Evolutionary conservation across 805 yeast genomes (phyloP).

Genomic region (Blastobotrys mokoenaii): DNA sequence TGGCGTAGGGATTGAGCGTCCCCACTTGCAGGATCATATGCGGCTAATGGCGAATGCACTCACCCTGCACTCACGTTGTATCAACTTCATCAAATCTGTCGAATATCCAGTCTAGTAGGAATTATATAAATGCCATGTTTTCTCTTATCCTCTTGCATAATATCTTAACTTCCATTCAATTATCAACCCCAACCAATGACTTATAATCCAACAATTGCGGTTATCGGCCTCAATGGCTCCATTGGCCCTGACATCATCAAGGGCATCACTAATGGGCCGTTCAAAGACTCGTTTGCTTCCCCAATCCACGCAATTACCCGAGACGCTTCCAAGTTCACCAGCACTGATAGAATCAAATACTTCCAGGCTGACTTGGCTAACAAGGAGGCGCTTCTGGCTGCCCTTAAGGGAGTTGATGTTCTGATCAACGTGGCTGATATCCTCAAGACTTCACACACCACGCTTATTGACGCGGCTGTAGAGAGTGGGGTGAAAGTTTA

Average conservation of each 20-base stretch:
- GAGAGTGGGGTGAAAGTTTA: constrained; percentile 39
- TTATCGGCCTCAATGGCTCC: constrained; percentile 43
- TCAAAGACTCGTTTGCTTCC: constrained; percentile 33
- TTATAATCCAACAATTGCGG: constrained; percentile 33
- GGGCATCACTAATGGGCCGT: constrained; percentile 36
- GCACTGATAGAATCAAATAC: constrained; percentile 34
- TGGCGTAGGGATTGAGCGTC: too few relatives aligned
- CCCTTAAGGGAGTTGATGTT: constrained; percentile 40
- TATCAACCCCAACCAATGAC: neutral
- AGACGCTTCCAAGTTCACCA: constrained; percentile 27
- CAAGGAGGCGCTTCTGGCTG: constrained; percentile 27
- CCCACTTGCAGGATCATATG: too few relatives aligned
- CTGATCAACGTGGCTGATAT: constrained; percentile 35
- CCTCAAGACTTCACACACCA: constrained; percentile 26
- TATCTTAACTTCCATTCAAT: too few relatives aligned
- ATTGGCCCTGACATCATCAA: constrained; percentile 41
- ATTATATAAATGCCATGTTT: too few relatives aligned
- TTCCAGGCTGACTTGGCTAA: constrained; percentile 29
- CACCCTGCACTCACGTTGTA: too few relatives aligned
- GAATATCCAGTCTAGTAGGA: too few relatives aligned
- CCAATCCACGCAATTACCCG: constrained; percentile 48
- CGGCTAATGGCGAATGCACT: too few relatives aligned
- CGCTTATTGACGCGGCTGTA: constrained; percentile 32
- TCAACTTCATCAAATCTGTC: too few relatives aligned
- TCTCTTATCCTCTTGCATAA: too few relatives aligned